These are phyloP conservation scores for Aspergillus sp. DNA, from an alignment of 2,329 filamentous ascomycete genomes.

Conservation along the genomic window DNA sequence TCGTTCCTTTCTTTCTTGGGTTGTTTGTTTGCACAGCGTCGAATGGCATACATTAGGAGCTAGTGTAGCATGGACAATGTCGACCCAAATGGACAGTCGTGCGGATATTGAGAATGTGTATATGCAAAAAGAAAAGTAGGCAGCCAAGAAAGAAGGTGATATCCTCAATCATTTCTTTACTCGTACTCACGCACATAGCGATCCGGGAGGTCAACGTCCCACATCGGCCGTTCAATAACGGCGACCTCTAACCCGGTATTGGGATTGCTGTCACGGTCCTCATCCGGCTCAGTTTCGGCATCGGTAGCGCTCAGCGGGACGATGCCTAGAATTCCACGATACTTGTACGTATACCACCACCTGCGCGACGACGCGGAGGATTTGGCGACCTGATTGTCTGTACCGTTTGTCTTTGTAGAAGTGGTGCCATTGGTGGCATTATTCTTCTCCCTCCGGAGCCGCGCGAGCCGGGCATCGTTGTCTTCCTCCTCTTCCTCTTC, in stretches of 20 bases:
- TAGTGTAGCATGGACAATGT: neutral
- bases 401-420: no score
- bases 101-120: neutral
- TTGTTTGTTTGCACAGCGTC: neutral
- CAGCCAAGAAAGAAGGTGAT: neutral
- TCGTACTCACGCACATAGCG: constrained; percentile 63
- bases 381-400: constrained; percentile 14
- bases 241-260: constrained; percentile 66
- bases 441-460: neutral
- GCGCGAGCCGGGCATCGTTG: constrained; percentile 20
- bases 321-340: constrained; percentile 84
- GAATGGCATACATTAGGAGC: no score
- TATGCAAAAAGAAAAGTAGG: neutral
- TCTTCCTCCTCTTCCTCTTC: constrained; percentile 38
- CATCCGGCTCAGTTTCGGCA: neutral
- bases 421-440: no score
- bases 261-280: neutral
- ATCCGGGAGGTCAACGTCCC: constrained; percentile 76
- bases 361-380: constrained; percentile 30
- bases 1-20: neutral
- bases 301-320: constrained; percentile 49
- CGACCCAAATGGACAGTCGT: neutral
- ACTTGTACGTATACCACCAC: constrained; percentile 85
- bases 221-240: constrained; percentile 80
- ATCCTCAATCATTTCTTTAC: constrained; percentile 23